These are phyloP conservation scores for Plasmodium coatneyi DNA, from an alignment of 169 alveolate genomes.

Conservation along the genomic window DNA sequence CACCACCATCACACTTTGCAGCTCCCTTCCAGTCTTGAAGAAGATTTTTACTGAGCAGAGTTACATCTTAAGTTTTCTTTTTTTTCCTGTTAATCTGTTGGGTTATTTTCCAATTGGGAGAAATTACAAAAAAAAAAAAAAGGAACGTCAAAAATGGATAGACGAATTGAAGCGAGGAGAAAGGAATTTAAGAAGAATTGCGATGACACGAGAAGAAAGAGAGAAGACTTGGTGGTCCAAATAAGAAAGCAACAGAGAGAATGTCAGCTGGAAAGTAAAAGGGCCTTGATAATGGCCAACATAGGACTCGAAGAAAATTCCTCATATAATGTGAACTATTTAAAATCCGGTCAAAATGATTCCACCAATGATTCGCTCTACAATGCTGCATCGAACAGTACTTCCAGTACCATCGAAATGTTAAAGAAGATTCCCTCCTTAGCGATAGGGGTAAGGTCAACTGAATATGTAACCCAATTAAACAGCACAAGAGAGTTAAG, in stretches of 20 bases:
- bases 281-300: slow-evolving; percentile 79
- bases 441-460: slow-evolving; percentile 85
- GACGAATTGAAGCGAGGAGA: slow-evolving; percentile 75
- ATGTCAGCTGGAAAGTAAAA: slow-evolving; percentile 87
- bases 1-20: background rate
- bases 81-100: background rate
- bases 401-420: slow-evolving; percentile 79
- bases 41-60: background rate
- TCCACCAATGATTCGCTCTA: slow-evolving; percentile 56
- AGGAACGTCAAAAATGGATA: slow-evolving; percentile 50
- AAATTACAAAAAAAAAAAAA: background rate
- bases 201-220: slow-evolving; percentile 92
- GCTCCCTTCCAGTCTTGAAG: background rate
- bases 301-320: slow-evolving; percentile 66
- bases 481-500: slow-evolving; percentile 92
- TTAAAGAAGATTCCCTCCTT: slow-evolving; percentile 79
- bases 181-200: slow-evolving; percentile 89
- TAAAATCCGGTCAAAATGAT: slow-evolving; percentile 76
- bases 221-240: slow-evolving; percentile 93
- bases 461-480: slow-evolving; percentile 86
- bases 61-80: background rate
- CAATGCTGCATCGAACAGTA: slow-evolving; percentile 68
- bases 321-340: slow-evolving; percentile 44
- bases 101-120: background rate
- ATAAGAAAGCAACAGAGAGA: slow-evolving; percentile 92